These are phyloP conservation scores for Triangularia verruculosa DNA, from an alignment of 2,329 filamentous ascomycete genomes.

Conservation along the genomic window DNA sequence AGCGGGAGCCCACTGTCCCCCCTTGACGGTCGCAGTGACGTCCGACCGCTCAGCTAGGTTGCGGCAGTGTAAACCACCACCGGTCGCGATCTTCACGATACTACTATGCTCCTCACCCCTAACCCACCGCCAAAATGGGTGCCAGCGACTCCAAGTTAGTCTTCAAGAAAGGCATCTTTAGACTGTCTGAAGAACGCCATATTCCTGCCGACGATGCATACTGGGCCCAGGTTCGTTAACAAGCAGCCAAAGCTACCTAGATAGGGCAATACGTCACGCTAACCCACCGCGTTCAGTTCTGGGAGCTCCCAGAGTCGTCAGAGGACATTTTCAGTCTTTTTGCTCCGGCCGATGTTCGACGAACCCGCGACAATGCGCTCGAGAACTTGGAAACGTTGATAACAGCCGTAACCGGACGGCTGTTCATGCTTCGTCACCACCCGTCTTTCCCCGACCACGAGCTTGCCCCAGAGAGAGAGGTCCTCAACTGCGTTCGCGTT, in stretches of 20 bases:
- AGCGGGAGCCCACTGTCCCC: not conserved
- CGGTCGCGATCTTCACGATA: constrained; percentile 13
- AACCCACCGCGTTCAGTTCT: constrained; percentile 62
- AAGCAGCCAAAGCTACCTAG: not conserved
- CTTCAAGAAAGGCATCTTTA: constrained; percentile 98
- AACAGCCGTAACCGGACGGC: constrained; percentile 75
- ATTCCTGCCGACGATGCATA: constrained; percentile 87
- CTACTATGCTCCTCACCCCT: constrained; percentile 23
- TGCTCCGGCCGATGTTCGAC: constrained; percentile 81
- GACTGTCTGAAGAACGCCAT: constrained; percentile 84
- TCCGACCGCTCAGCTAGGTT: not conserved
- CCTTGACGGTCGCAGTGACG: not conserved
- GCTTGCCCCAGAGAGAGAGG: constrained; percentile 78
- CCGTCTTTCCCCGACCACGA: constrained; percentile 87
- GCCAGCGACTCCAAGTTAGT: constrained; percentile 98
- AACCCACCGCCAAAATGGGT: constrained; percentile 62
- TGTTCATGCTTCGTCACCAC: constrained; percentile 80
- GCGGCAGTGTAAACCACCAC: constrained; percentile 5
- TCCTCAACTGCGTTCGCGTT: constrained; percentile 92
- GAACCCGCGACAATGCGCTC: constrained; percentile 78
- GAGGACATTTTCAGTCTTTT: constrained; percentile 98
- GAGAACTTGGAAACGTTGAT: constrained; percentile 89
- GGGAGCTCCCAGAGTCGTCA: constrained; percentile 91
- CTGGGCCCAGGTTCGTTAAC: constrained; percentile 76
- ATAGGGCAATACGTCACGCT: constrained; percentile 2